A percentile compares a stretch with the other conserved stretches of the same genome.
These are phyloP conservation scores for Mycena citricolor DNA, from an alignment of 1,284 basidiomycete species.

Conservation along the genomic window DNA sequence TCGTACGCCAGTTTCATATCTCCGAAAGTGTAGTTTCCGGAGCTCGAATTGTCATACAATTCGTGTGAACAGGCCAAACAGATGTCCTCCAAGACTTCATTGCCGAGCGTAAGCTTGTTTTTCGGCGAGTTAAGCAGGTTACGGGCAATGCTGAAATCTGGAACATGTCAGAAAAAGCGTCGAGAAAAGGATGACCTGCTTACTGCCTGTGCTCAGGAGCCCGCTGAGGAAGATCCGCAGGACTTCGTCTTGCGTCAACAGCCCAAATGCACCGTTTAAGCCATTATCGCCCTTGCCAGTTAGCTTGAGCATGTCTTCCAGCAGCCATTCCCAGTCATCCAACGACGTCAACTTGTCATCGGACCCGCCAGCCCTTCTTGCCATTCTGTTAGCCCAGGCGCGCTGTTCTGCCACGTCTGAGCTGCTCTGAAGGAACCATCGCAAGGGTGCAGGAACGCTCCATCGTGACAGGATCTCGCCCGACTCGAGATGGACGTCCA, in stretches of 20 bases:
- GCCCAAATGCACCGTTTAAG: conserved; percentile 75
- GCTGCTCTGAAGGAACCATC: conserved; percentile 83
- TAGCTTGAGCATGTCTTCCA: conserved; percentile 88
- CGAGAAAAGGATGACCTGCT: conserved; percentile 41
- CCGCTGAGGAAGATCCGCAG: conserved; percentile 81
- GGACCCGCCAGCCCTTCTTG: conserved; percentile 64
- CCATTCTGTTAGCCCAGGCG: conserved; percentile 86
- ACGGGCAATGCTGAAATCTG: conserved; percentile 81
- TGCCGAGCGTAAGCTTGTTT: conserved; percentile 51
- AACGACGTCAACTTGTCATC: conserved; percentile 55
- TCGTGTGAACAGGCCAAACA: conserved; percentile 81
- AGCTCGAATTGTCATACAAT: conserved; percentile 90
- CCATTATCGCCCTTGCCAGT: conserved; percentile 63
- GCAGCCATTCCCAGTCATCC: conserved; percentile 81
- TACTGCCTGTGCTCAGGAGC: conserved; percentile 81
- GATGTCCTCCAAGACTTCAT: conserved; percentile 66
- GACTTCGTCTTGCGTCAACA: conserved; percentile 70
- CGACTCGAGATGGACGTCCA: conserved; percentile 91
- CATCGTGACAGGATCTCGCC: conserved; percentile 89
- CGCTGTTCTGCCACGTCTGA: conserved; percentile 68
- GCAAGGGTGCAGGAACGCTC: conserved; percentile 76
- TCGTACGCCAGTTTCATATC: conserved; percentile 96
- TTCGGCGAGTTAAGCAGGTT: conserved; percentile 55
- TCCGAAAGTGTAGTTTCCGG: conserved; percentile 87
- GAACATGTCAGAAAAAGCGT: conserved; percentile 12